phyloP scores from a whole-genome alignment of 257 asterid genomes.

The Buddleja alternifolia region DNA sequence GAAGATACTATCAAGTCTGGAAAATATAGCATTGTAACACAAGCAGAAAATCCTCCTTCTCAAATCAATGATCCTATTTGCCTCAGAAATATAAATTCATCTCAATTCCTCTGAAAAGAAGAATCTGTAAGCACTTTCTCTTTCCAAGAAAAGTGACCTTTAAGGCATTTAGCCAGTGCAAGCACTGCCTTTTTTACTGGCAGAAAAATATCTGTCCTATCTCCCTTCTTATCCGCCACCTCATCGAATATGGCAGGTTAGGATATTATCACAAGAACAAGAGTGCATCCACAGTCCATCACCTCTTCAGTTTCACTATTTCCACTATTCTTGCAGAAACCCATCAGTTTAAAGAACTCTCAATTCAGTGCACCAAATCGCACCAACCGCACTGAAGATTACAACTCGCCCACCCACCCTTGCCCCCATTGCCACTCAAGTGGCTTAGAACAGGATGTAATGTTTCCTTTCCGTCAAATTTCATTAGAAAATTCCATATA shows the following conservation, averaged over 20 bases:
- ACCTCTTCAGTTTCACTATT: too few species aligned
- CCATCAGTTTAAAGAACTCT: too few species aligned
- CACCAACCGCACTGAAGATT: too few species aligned
- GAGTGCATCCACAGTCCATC: too few species aligned
- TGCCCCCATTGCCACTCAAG: too few species aligned
- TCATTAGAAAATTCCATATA: too few species aligned
- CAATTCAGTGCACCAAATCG: too few species aligned
- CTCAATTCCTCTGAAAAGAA: background rate
- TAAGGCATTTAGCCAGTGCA: background rate
- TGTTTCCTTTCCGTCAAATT: too few species aligned
- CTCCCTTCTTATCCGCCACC: background rate
- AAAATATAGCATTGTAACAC: background rate
- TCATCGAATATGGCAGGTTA: background rate
- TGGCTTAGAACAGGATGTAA: too few species aligned
- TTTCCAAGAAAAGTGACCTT: background rate
- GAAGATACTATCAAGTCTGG: background rate
- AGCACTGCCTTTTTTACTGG: background rate
- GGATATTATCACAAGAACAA: background rate
- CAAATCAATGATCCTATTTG: constrained; percentile 13
- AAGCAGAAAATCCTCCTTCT: background rate
- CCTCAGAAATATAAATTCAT: background rate
- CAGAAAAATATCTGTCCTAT: background rate
- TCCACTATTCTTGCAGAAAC: too few species aligned
- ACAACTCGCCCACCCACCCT: too few species aligned
- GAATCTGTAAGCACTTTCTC: background rate